Evolutionary conservation across 1,284 basidiomycete species (phyloP).

Genomic region (Cerioporus squamosus): DNA sequence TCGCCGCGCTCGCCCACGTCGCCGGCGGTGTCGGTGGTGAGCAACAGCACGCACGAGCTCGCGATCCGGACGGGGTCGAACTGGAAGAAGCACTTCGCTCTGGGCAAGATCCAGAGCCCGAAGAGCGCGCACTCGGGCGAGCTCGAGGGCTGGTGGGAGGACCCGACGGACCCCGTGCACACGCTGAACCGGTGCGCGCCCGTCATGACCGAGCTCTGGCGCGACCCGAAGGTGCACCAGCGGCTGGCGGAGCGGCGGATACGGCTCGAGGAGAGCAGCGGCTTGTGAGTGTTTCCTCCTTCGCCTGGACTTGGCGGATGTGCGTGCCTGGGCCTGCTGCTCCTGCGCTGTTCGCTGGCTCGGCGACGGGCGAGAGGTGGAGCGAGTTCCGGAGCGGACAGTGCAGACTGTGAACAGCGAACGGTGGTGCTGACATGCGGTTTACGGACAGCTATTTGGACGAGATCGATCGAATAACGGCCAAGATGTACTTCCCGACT

Average conservation of each 20-base stretch:
- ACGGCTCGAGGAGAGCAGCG: conserved; percentile 78
- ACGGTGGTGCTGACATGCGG: conserved; percentile 15
- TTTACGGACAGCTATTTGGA: conserved; percentile 64
- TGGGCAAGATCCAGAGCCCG: conserved; percentile 65
- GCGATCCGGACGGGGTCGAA: conserved; percentile 65
- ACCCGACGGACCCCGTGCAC: conserved; percentile 79
- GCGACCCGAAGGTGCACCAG: conserved; percentile 62
- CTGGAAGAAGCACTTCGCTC: conserved; percentile 74
- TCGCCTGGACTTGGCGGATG: not conserved
- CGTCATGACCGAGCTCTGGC: conserved; percentile 74
- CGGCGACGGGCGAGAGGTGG: no score
- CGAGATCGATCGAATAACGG: conserved; percentile 78
- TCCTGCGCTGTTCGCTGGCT: not conserved
- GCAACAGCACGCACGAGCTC: conserved; percentile 45
- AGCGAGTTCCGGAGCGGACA: no score
- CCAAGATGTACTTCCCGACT: conserved; percentile 78
- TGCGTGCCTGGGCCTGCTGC: no score
- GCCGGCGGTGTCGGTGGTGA: conserved; percentile 18
- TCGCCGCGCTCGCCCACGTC: conserved; percentile 33
- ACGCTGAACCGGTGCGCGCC: conserved; percentile 62
- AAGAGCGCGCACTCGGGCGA: conserved; percentile 70
- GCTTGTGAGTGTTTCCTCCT: conserved; percentile 70
- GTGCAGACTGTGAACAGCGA: not conserved
- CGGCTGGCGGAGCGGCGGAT: conserved; percentile 65
- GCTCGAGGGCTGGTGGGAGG: conserved; percentile 82